These are phyloP conservation scores for Mortierella sp. DNA, from an alignment of 371 early-diverging fungal species.

Conservation along the genomic window DNA sequence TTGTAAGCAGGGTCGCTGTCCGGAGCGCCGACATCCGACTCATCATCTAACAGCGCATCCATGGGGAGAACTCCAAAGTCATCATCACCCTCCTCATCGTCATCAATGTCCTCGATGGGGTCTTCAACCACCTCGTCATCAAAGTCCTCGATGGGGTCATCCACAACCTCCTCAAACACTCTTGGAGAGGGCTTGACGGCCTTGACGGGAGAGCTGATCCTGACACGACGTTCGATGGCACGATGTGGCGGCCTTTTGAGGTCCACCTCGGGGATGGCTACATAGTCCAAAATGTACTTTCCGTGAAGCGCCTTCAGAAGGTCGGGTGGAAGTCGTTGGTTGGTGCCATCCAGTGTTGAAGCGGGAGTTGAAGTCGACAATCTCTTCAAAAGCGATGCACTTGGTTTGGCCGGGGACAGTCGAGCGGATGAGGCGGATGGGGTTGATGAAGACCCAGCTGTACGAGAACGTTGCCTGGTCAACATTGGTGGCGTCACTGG, in stretches of 20 bases:
- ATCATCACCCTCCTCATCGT: background rate
- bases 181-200: background rate
- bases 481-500: background rate
- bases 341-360: background rate
- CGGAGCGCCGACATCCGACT: background rate
- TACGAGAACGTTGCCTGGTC: background rate
- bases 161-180: background rate
- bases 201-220: background rate
- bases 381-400: background rate
- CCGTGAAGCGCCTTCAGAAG: background rate
- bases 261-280: constrained; percentile 6
- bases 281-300: constrained; percentile 2
- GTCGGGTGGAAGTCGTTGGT: background rate
- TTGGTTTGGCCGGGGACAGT: background rate
- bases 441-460: background rate
- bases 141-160: constrained; percentile 23
- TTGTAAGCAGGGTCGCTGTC: background rate
- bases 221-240: background rate
- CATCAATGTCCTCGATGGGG: constrained; percentile 4
- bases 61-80: background rate
- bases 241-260: background rate
- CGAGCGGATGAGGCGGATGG: background rate
- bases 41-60: background rate
- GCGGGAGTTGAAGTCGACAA: background rate
- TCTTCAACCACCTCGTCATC: background rate